Evolutionary conservation across 768 basidiomycete species (phyloP), one percentile per base, ranked within the genome.

Genomic region (Suillus spraguei): DNA sequence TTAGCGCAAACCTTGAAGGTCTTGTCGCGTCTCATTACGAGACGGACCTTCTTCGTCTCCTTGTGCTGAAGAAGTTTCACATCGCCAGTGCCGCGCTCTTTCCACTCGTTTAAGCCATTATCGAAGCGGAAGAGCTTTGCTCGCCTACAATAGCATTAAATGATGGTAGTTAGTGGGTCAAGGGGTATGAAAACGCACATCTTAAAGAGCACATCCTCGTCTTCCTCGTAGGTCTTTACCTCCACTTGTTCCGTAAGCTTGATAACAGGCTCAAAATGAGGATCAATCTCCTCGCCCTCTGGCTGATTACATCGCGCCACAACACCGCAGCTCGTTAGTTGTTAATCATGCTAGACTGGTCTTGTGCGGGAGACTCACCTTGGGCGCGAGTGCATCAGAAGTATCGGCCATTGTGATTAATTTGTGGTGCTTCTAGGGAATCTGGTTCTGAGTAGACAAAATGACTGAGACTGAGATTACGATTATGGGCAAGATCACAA

Each of bases 21-120:
- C 88, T 98, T 98, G 85, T 99, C 97, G 78, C 97, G 92, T 81
- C 97, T 85, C 97, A 99, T 99, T 76, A 99, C 95, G 66, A 99
- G 86, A 66, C 97, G 87, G 72, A 97, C 84, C 79, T 96, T 98
- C 83, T 90, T 89, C 58, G 89, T 90, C 73, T 87, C 87, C 78
- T 91, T 94, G 83, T 97, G 93, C 70, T 87, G 81, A 67, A 99
- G 87, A 62, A 99, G 84, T 75, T 94, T 91, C 68, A 94, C 95
- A 76, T 97, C 95, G 53, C 97, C 97, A 17, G 96, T 99, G 46
- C 97, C 97, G 39, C 97, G 82, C 80, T 99, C 97, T 77, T 99
- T 99, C 97, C 97, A 99, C 79, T 99, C 97, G 59, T 86, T 81
- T 58, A 86, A 81, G 39, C 72, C 77, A 64, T 84, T 75, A 69